phyloP scores from a whole-genome alignment of 257 asterid genomes.

The Solanum paucissectum region DNA sequence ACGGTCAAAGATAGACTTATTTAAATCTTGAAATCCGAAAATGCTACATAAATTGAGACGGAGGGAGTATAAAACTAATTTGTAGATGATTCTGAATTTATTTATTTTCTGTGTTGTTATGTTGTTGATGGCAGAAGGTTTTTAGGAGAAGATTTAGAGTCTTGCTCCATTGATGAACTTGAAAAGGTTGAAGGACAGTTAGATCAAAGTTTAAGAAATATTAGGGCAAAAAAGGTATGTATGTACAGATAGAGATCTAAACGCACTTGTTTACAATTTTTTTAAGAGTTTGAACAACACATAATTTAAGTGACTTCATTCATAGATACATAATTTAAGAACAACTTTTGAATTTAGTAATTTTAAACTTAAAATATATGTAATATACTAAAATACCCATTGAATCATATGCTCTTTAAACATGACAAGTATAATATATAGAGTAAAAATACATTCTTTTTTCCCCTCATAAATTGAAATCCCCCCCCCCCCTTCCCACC shows the following conservation, averaged over 20 bases:
- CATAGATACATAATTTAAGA: not conserved
- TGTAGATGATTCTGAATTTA: not conserved
- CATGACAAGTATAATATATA: not conserved
- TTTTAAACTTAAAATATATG: no score
- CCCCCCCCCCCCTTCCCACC: no score
- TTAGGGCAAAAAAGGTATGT: conserved; percentile 42
- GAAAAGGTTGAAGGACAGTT: conserved; percentile 30
- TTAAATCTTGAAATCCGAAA: not conserved
- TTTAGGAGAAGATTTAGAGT: conserved; percentile 31
- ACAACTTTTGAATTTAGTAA: no score
- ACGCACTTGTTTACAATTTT: no score
- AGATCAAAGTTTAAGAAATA: conserved; percentile 33
- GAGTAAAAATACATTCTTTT: no score
- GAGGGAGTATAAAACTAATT: not conserved
- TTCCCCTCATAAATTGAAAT: not conserved
- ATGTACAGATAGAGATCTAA: not conserved
- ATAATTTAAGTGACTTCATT: no score
- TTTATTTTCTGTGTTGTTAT: not conserved
- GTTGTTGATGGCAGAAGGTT: conserved; percentile 23
- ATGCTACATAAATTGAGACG: not conserved
- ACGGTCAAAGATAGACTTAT: no score
- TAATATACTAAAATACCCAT: no score
- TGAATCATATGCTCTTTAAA: not conserved
- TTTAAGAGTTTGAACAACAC: no score
- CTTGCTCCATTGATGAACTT: conserved; percentile 32